Base-by-base conservation (phyloP, 2,329 filamentous ascomycete species). In the Botrytis fabae region DNA sequence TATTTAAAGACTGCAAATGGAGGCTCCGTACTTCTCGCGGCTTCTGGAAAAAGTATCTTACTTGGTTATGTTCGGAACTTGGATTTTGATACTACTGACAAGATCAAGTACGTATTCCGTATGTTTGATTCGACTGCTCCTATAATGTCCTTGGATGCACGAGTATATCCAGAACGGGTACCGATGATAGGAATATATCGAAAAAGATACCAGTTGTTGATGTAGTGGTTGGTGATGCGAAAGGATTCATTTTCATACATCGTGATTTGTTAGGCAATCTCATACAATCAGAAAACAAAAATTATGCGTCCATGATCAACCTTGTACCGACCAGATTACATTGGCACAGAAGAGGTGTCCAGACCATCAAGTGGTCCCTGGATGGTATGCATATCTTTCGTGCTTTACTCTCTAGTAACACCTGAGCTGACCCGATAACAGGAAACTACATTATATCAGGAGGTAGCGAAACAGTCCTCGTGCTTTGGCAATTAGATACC, bases 391-490 rank as follows among this genome's bases (percentile, higher is more conserved):
- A 75, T 75, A 69, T 54, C 40, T 68, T 44, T 22, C 10, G 66
- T 44, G 22, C 7, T 32, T 66, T 38, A 35, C 61, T 54, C 44
- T 22, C 14, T 57, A 44, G 38, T 10, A 22, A 35, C 20, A 18
- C 48, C 40, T 57, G 59, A 22, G 14, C 16, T 20, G 40, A 40
- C 75, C 76, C 76, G 84, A 84, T 75, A 84, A 22, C 77, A 96
- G 93, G 93, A 69, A 94, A 97, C 80, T 99, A 99, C 81, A 84
- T 99, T 74, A 91, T 99, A 70, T 98, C 96, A 73, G 96, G 96
- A 80, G 96, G 96, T 46, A 90, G 90, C 35, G 96, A 99, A 83
- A 95, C 94, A 12, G 92, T 94, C 32, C 85, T 99, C 60, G 93
- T 97, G 14, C 85, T 98, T 46, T 98, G 95, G 95, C 96, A 99